Percentiles rank a stretch among this genome's conserved stretches.
Evolutionary conservation across 169 alveolate genomes (phyloP).

Genomic region (Plasmodium relictum): DNA sequence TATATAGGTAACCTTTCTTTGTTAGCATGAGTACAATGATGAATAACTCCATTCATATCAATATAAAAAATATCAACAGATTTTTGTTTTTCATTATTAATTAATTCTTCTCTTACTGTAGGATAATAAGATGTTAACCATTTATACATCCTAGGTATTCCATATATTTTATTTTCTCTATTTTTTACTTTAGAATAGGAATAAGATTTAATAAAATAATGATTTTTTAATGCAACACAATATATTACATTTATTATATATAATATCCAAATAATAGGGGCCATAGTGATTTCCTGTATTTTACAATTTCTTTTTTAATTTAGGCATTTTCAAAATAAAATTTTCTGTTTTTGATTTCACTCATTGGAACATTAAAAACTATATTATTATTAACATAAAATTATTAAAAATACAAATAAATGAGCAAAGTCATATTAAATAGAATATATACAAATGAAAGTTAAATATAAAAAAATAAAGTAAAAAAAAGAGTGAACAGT

Average conservation of each 20-base stretch:
- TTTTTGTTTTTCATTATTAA: constrained; percentile 26
- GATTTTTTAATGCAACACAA: background rate
- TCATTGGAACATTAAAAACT: too few relatives aligned
- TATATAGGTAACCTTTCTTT: constrained; percentile 78
- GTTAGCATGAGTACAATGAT: constrained; percentile 94
- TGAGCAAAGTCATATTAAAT: too few relatives aligned
- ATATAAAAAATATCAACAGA: constrained; percentile 93
- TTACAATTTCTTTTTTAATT: background rate
- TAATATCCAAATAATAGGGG: background rate
- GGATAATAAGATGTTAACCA: constrained; percentile 72
- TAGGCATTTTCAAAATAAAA: too few relatives aligned
- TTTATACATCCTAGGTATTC: constrained; percentile 66
- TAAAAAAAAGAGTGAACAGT: too few relatives aligned
- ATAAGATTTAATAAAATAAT: constrained; percentile 13
- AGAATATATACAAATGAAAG: too few relatives aligned
- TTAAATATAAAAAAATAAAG: too few relatives aligned
- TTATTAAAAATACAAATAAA: too few relatives aligned
- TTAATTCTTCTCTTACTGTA: constrained; percentile 67
- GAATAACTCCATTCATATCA: constrained; percentile 97
- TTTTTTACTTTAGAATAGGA: background rate
- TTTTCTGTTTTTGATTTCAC: too few relatives aligned
- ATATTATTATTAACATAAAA: too few relatives aligned
- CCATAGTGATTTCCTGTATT: background rate
- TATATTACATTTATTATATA: constrained; percentile 1
- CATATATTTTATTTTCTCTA: constrained; percentile 7